Base-by-base conservation (phyloP, 768 basidiomycete species). In the Gloeostereum incarnatum region DNA sequence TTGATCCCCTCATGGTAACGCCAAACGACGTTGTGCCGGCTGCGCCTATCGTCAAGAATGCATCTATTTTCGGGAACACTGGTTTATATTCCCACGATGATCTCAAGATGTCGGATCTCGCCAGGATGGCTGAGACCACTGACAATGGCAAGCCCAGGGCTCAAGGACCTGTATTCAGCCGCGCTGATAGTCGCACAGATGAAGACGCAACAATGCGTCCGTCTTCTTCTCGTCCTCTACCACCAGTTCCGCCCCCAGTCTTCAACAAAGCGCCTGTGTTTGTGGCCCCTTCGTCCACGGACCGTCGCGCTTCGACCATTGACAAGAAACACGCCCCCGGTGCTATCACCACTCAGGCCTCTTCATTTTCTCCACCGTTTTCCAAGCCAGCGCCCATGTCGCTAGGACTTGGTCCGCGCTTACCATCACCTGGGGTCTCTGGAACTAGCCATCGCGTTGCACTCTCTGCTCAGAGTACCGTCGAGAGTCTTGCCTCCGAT, bases 101-200 rank as follows among this genome's bases (percentile, higher is more conserved):
- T n/a, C n/a, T n/a, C n/a, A n/a, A n/a, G 48, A 43, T 83, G 18
- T 76, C 76, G 6, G 81, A 85, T 42, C 61, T 83, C n/a, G 67
- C 66, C 44, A n/a, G n/a, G n/a, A n/a, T n/a, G n/a, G n/a, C n/a
- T n/a, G n/a, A n/a, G n/a, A n/a, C n/a, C n/a, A n/a, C n/a, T n/a
- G n/a, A n/a, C n/a, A n/a, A n/a, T n/a, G n/a, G n/a, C n/a, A n/a
- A n/a, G n/a, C n/a, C n/a, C n/a, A n/a, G n/a, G n/a, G n/a, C n/a
- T n/a, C n/a, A n/a, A n/a, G n/a, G n/a, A n/a, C n/a, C n/a, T n/a
- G n/a, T n/a, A n/a, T n/a, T n/a, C n/a, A n/a, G n/a, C n/a, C n/a
- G n/a, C n/a, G n/a, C n/a, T n/a, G n/a, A n/a, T n/a, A n/a, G n/a
- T n/a, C n/a, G n/a, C n/a, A n/a, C n/a, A n/a, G n/a, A n/a, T n/a